phyloP scores from a whole-genome alignment of 1,139 yeast genomes.

The Kluyveromyces sp. region DNA sequence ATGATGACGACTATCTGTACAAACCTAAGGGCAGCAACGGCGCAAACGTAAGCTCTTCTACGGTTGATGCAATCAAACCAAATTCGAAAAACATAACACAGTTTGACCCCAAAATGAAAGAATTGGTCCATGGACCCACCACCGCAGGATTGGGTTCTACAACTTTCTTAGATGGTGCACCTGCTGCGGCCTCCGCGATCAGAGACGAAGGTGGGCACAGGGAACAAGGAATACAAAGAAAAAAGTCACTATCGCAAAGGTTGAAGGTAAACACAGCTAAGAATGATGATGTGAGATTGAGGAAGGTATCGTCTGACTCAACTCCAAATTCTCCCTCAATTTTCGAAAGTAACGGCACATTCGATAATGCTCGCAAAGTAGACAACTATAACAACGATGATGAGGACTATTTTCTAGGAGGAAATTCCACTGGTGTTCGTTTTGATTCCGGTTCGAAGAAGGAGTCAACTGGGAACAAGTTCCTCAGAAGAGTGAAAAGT shows the following conservation, averaged over 20 bases:
- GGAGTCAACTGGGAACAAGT: constrained; percentile 40
- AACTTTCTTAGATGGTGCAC: constrained; percentile 93
- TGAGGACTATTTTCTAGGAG: constrained; percentile 24
- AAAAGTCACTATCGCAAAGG: constrained; percentile 69
- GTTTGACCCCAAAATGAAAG: constrained; percentile 63
- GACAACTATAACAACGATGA: constrained; percentile 33
- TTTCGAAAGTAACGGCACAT: constrained; percentile 10
- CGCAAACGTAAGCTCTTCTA: constrained; percentile 11
- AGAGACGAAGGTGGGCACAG: constrained; percentile 33
- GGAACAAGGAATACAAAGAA: constrained; percentile 47
- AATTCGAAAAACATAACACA: constrained; percentile 47
- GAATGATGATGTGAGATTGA: constrained; percentile 9
- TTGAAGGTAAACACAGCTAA: constrained; percentile 29
- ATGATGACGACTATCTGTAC: constrained; percentile 16
- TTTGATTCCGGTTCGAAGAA: constrained; percentile 24
- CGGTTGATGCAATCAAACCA: constrained; percentile 39
- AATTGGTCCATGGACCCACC: constrained; percentile 74
- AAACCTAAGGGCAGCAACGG: constrained; percentile 8
- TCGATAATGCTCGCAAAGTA: constrained; percentile 9
- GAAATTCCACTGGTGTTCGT: constrained; percentile 18
- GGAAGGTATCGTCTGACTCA: constrained; percentile 6
- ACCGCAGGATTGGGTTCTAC: constrained; percentile 88
- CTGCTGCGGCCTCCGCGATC: constrained; percentile 62
- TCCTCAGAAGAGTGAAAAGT: constrained; percentile 81
- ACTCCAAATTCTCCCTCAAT: constrained; percentile 4